Evolutionary conservation across 2,329 filamentous ascomycete genomes (phyloP), one percentile per base, ranked within the genome.

Genomic region (Didymella glomerata): DNA sequence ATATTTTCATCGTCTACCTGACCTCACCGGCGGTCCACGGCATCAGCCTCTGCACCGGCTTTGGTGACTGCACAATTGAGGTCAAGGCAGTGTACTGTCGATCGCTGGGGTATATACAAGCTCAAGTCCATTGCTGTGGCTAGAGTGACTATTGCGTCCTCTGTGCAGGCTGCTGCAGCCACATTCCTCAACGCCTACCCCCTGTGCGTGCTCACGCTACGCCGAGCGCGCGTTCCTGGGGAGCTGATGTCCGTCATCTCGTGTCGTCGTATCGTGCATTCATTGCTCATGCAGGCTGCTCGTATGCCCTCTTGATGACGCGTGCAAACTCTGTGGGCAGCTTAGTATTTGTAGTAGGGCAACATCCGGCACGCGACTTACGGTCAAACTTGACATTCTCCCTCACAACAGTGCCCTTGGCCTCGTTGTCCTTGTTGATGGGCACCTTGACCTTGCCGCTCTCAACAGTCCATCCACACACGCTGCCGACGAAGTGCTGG

Each of bases 301-400:
- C 74, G 59, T 73, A 76, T 24, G 74, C 72, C 62, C 74, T 69
- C 67, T 69, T 72, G 63, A 76, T 71, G 38, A 76, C 68, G 57
- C 74, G 69, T 47, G 73, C 61, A 49, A 76, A 76, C 65, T 76
- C 74, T 76, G 58, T 25, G 3, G 7, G 25, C 14, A 9, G 24
- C 53, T 73, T 65, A 74, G 68, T 32, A 27, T 11, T 14, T 14
- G 30, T 32, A 32, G 13, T 11, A 34, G 16, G 3, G 13, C 10
- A 4, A 10, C 6, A 22, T 18, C 0, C 1, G 7, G 22, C 32
- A 5, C 10, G 28, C 22, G 54, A 78, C 81, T 78, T 76, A 83
- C 81, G 92, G 68, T 95, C 91, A 60, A 96, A 89, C 79, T 90
- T 92, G 74, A 99, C 95, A 67, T 95, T 93, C 84, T 99, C 95